Evolutionary conservation across 768 basidiomycete genomes (phyloP), one percentile per base, ranked within the genome.

Genomic region (Artomyces pyxidatus): DNA sequence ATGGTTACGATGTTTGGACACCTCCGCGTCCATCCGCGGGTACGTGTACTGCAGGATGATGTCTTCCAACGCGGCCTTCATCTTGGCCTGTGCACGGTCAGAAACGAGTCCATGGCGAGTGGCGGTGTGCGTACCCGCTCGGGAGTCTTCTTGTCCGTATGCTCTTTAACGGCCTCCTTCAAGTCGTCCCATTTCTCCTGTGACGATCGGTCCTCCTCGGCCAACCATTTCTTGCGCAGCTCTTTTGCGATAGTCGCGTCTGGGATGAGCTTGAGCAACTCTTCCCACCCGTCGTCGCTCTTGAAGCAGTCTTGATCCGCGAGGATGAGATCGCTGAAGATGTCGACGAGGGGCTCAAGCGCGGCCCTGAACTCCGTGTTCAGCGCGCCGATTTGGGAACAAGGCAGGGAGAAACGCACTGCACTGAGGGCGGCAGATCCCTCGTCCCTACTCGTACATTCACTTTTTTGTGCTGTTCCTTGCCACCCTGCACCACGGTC

Each of bases 1-100:
- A 71, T 99, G 96, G 69, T 99, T 98, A 43, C 93, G 78, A 61
- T 94, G 90, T 61, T 98, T 95, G 3, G 93, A 94, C 25, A 99
- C 96, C 65, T 99, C 96, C 12, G 88, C 88, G 65, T 99, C 96
- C 47, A 99, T 77, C 11, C 96, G 82, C 1, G 95, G 95, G 66
- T 98, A 99, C 0, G 88, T 95, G 65, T 96, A 97, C 58, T 91
- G 86, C 11, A 99, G 71, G 41, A 96, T 73, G 51, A 97, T 79
- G 53, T 98, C 95, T 63, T 95, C 85, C 69, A 92, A 70, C 3
- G 82, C 80, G 1, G 67, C 66, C 46, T 55, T 67, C 37, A 78
- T 55, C 25, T 50, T 57, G 23, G 54, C 52, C 70, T 72, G 52
- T 38, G 17, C 55, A 55, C 22, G 32, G 38, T 49, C 27, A 45